Conservation (phyloP, 441 rosid species). For the Pelargonium citronellum region DNA sequence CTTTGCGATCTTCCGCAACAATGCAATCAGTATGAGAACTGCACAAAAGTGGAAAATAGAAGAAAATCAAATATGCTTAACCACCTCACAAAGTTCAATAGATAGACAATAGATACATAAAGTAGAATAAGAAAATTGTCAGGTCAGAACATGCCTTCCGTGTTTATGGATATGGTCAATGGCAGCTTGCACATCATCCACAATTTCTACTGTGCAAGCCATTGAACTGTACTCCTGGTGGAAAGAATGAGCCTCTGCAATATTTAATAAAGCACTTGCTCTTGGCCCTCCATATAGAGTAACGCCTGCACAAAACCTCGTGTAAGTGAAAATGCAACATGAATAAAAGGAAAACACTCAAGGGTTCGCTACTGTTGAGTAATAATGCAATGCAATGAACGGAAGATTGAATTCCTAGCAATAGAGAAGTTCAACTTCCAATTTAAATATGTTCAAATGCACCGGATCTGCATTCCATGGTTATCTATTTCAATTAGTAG, state of each 20-base stretch:
- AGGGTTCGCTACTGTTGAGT: neutral
- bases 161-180: constrained; percentile 77
- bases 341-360: neutral
- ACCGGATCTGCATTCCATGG: no score
- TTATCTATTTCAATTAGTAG: neutral
- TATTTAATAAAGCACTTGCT: constrained; percentile 50
- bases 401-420: no score
- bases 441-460: no score
- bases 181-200: constrained; percentile 74
- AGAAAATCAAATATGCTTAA: neutral
- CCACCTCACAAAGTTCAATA: neutral
- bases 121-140: neutral
- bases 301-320: constrained; percentile 53
- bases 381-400: no score
- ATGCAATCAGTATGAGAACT: constrained; percentile 49
- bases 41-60: constrained; percentile 8
- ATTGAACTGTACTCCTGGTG: constrained; percentile 79
- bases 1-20: constrained; percentile 32
- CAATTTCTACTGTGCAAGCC: constrained; percentile 88
- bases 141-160: constrained; percentile 55
- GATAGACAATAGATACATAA: no score
- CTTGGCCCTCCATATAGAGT: constrained; percentile 72
- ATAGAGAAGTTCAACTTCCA: no score
- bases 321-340: neutral
- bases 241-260: constrained; percentile 59